A percentile compares a stretch with the other conserved stretches of the same genome.
phyloP scores from a whole-genome alignment of 805 yeast species.

The Metschnikowia arizonensis region DNA sequence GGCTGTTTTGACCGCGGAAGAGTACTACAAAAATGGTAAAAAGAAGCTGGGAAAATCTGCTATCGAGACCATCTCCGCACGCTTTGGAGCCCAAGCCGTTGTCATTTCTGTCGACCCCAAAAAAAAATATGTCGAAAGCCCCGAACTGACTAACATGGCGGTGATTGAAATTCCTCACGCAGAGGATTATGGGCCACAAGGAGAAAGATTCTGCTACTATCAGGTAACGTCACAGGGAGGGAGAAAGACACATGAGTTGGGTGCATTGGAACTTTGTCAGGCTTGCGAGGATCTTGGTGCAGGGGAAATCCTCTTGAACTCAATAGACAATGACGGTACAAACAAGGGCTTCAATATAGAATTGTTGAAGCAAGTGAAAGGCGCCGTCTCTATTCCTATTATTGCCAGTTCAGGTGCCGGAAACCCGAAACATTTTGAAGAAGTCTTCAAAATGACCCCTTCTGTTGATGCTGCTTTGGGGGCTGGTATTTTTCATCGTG shows the following conservation, averaged over 20 bases:
- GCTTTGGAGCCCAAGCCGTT: conserved; percentile 96
- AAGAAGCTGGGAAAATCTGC: conserved; percentile 73
- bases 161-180: conserved; percentile 58
- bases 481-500: conserved; percentile 98
- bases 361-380: conserved; percentile 71
- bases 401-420: conserved; percentile 99
- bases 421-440: conserved; percentile 80
- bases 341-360: conserved; percentile 93
- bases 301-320: conserved; percentile 88
- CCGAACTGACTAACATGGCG: conserved; percentile 56
- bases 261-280: conserved; percentile 81
- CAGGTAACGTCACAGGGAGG: conserved; percentile 98
- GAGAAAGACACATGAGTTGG: conserved; percentile 77
- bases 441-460: conserved; percentile 73
- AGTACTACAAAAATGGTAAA: conserved; percentile 57
- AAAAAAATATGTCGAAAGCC: conserved; percentile 67
- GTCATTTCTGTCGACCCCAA: conserved; percentile 98
- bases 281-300: conserved; percentile 95
- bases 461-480: conserved; percentile 95
- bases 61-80: conserved; percentile 85
- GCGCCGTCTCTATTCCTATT: conserved; percentile 80
- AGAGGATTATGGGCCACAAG: conserved; percentile 65
- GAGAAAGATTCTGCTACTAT: conserved; percentile 86
- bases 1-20: conserved; percentile 89
- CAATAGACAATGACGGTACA: conserved; percentile 96